phyloP scores from a whole-genome alignment of 139 green algal genomes.

The Tetradesmus obliquus region DNA sequence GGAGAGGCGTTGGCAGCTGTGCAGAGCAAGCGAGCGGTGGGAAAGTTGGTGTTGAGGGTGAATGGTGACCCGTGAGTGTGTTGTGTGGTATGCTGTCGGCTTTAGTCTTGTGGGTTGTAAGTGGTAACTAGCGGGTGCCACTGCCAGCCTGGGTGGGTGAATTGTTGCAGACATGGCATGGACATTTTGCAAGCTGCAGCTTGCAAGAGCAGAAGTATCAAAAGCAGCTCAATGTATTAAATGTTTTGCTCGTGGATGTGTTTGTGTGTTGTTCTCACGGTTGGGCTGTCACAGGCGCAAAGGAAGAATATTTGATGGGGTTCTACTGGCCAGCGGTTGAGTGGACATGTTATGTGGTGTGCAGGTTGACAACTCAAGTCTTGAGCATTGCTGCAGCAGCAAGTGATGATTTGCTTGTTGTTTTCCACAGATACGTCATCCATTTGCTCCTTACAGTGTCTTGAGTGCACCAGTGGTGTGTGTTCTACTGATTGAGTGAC shows the following conservation, averaged over 20 bases:
- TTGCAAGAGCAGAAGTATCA: no score
- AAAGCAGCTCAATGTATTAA: no score
- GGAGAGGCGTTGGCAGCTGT: background rate
- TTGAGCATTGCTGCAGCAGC: background rate
- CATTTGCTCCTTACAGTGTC: background rate
- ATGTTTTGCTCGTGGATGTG: no score
- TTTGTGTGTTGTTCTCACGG: no score
- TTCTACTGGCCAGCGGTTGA: background rate
- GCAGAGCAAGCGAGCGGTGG: background rate
- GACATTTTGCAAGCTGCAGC: no score
- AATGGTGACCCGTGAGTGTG: background rate
- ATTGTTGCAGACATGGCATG: no score
- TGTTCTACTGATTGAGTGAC: background rate
- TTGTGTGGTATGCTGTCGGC: background rate
- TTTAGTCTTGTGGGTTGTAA: no score
- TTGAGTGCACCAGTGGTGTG: background rate
- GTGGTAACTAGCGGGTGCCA: no score
- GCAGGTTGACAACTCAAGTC: background rate
- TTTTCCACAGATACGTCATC: background rate
- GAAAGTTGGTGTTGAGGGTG: conserved; percentile 30
- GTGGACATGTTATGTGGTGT: background rate
- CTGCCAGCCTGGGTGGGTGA: no score
- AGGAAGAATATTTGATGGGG: background rate
- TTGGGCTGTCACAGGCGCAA: background rate
- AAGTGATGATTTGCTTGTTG: background rate